Percentiles rank a stretch among this genome's conserved stretches.
Evolutionary conservation across 1,139 yeast genomes (phyloP).

Genomic region (Diutina neorugosa): DNA sequence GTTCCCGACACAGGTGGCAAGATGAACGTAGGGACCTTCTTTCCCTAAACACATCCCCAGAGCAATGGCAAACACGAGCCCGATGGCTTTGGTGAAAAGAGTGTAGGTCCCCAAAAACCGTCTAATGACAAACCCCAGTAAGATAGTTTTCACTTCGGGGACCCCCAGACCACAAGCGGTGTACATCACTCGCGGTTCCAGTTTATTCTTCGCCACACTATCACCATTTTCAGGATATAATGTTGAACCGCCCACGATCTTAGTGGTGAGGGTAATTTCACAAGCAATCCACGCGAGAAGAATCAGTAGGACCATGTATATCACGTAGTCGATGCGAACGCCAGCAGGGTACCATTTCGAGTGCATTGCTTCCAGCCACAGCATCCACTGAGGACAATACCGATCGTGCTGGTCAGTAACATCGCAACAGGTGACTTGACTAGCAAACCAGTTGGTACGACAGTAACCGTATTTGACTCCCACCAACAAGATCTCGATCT

Average conservation of each 20-base stretch:
- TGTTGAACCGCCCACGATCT: conserved; percentile 16
- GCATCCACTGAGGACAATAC: conserved; percentile 20
- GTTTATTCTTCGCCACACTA: background rate
- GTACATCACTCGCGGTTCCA: conserved; percentile 18
- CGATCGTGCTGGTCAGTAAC: conserved; percentile 11
- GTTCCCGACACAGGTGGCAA: conserved; percentile 59
- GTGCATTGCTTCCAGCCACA: conserved; percentile 29
- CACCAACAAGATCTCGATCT: conserved; percentile 36
- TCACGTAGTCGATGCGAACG: conserved; percentile 19
- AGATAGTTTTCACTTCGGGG: conserved; percentile 47
- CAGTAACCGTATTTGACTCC: conserved; percentile 49
- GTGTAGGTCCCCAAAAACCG: conserved; percentile 46
- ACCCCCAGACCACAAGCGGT: conserved; percentile 57
- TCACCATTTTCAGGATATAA: conserved; percentile 5
- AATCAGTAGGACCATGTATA: conserved; percentile 30
- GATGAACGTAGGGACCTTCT: conserved; percentile 65
- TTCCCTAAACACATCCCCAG: conserved; percentile 59
- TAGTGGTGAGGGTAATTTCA: conserved; percentile 35
- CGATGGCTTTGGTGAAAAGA: conserved; percentile 36
- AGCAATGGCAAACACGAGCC: conserved; percentile 47
- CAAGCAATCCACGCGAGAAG: conserved; percentile 36
- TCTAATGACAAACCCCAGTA: conserved; percentile 45
- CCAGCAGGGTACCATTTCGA: conserved; percentile 10
- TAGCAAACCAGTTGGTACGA: conserved; percentile 30
- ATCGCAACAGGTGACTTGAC: conserved; percentile 34